Evolutionary conservation across 768 basidiomycete genomes (phyloP), one percentile per base, ranked within the genome.

Genomic region (Naganishia friedmannii): DNA sequence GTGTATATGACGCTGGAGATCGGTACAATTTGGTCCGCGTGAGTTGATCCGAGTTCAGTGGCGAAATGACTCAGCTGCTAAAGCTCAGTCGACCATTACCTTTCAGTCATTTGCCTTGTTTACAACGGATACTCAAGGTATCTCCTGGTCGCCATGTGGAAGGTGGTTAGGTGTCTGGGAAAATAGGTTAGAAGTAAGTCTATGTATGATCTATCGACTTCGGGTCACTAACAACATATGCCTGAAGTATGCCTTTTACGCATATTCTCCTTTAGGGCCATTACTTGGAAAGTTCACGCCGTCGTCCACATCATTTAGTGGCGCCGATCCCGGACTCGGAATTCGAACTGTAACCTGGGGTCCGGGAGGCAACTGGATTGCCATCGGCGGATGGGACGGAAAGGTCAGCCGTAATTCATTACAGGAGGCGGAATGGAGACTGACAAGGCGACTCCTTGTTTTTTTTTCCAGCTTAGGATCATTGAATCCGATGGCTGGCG

Each of bases 301-400:
- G 46, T 48, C 60, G 3, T 78, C 69, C 15, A 72, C 72, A 0
- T 77, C 75, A 3, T 77, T 74, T 60, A 55, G 37, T 13, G 66
- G 72, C 3, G 69, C 86, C 31, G 92, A 95, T 79, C 90, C 91
- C 31, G 91, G 89, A 19, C 86, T 93, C 68, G 93, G 93, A 7
- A 87, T 96, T 53, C 86, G 92, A 12, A 84, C 82, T 70, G 88
- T 89, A 0, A 82, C 86, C 23, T 97, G 93, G 93, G 91, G 93
- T 80, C 93, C 93, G 3, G 89, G 84, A 67, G 91, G 93, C 5
- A 83, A 86, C 76, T 93, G 90, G 77, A 82, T 96, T 10, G 90
- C 88, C 1, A 84, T 93, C 0, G 88, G 87, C 15, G 93, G 93
- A 13, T 93, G 89, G 87, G 92, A 94, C 80, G 92, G 93, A 75